Conservation (phyloP, 2,329 filamentous ascomycete genomes). For the Fusarium aywerte region DNA sequence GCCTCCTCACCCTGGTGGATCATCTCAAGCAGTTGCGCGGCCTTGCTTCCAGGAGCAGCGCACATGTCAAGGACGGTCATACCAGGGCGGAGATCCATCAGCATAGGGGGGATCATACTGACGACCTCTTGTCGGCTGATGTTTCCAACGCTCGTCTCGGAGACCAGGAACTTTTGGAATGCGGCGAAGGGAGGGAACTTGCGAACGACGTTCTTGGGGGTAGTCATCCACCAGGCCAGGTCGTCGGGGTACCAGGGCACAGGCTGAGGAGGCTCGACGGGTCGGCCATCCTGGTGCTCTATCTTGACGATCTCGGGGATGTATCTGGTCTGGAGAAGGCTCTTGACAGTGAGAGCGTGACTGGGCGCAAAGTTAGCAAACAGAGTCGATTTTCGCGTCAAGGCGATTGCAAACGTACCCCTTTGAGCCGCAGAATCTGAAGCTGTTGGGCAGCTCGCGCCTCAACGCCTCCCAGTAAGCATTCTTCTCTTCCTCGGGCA, state of each 20-base stretch:
- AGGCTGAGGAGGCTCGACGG: constrained; percentile 82
- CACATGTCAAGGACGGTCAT: constrained; percentile 97
- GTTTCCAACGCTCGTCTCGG: constrained; percentile 96
- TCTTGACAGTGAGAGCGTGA: constrained; percentile 91
- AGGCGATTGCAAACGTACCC: constrained; percentile 63
- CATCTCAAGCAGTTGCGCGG: constrained; percentile 93
- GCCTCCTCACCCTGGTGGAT: constrained; percentile 93
- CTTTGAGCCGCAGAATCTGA: constrained; percentile 96
- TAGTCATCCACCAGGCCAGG: constrained; percentile 98
- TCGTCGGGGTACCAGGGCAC: constrained; percentile 95
- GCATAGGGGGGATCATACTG: constrained; percentile 96
- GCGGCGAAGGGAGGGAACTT: constrained; percentile 93
- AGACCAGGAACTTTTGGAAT: constrained; percentile 98
- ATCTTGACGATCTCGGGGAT: constrained; percentile 91
- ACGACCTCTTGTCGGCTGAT: constrained; percentile 98
- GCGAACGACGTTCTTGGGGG: constrained; percentile 93
- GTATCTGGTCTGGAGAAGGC: constrained; percentile 87
- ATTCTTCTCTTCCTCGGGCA: constrained; percentile 80
- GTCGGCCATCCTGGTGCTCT: constrained; percentile 81
- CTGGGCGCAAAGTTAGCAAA: constrained; percentile 55
- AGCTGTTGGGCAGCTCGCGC: constrained; percentile 93
- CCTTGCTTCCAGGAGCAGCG: constrained; percentile 96
- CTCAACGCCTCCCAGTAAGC: constrained; percentile 87
- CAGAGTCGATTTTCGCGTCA: constrained; percentile 17
- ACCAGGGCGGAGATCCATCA: constrained; percentile 90